These are phyloP conservation scores for Stereocaulon alpinum DNA, from an alignment of 495 filamentous ascomycete species.

Conservation along the genomic window DNA sequence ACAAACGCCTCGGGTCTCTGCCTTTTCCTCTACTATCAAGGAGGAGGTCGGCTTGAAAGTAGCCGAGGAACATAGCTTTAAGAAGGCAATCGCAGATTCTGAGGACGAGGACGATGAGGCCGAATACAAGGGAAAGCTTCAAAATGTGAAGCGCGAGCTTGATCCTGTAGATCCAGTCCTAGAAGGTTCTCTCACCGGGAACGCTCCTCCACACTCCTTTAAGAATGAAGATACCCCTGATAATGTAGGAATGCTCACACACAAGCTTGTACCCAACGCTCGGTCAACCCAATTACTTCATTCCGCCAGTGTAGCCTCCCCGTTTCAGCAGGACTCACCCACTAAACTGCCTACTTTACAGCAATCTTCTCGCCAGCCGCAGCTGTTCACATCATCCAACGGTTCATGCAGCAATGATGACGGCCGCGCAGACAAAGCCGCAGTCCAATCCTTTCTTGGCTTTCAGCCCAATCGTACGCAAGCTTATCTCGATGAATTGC, in stretches of 20 bases:
- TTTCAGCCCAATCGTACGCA: conserved; percentile 20
- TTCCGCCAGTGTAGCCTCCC: conserved; percentile 24
- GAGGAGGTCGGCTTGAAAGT: background rate
- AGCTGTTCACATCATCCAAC: background rate
- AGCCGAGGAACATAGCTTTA: background rate
- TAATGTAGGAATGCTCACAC: background rate
- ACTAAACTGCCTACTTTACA: conserved; percentile 18
- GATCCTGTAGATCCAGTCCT: conserved; percentile 27
- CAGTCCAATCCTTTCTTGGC: conserved; percentile 22
- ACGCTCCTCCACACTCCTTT: background rate
- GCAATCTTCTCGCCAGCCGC: background rate
- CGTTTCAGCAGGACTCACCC: conserved; percentile 29
- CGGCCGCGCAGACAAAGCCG: conserved; percentile 19
- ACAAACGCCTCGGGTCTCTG: background rate
- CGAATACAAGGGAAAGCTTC: conserved; percentile 23
- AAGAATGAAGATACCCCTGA: background rate
- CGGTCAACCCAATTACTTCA: background rate
- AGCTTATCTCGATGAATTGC: conserved; percentile 18
- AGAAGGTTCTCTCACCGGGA: background rate
- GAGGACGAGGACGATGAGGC: conserved; percentile 36
- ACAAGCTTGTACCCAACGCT: conserved; percentile 1
- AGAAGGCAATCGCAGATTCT: conserved; percentile 34
- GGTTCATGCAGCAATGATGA: background rate
- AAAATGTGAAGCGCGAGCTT: conserved; percentile 16
- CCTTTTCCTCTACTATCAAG: background rate